Evolutionary conservation across 768 basidiomycete genomes (phyloP), one percentile per base, ranked within the genome.

Genomic region (Naganishia kalamii): DNA sequence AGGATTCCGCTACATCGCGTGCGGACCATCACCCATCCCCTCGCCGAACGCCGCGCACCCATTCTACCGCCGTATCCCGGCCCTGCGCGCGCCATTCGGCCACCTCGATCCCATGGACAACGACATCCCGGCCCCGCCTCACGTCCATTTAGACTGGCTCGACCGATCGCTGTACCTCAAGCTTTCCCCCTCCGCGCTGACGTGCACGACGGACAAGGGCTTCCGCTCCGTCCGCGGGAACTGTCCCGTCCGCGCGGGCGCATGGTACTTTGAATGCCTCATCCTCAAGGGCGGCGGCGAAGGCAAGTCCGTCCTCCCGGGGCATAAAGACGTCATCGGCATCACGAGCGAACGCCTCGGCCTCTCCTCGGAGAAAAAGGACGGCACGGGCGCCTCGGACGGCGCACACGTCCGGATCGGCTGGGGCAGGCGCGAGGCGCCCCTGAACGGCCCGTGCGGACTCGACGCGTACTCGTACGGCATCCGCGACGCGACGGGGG

Each of bases 381-480:
- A 4, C 2, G 69, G 69, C 79, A 81, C 50, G 78, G 80, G 41
- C 0, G 40, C 54, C 71, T 77, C 79, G 10, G 85, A 88, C 74
- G 89, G 87, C 27, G 84, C 89, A 60, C 87, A 97, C 79, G 87
- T 98, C 37, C 82, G 96, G 19, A 79, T 98, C 0, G 96, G 96
- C 0, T 94, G 91, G 86, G 94, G 85, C 2, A 81, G 96, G 41
- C 82, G 96, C 63, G 96, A 99, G 77, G 89, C 92, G 7, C 86
- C 89, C n/a, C 81, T 98, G 46, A 94, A 96, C 70, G 91, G 86
- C 0, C 96, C 96, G 0, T 92, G 86, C 17, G 96, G 96, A 0
- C 79, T 93, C 12, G 96, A 99, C 72, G 93, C 88, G 2, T 97
- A 98, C 77, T 88, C 87, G 67, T 98, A 98, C 73, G 91, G 87